phyloP scores from a whole-genome alignment of 2,329 filamentous ascomycete species.

The Acrocalymma vagum region DNA sequence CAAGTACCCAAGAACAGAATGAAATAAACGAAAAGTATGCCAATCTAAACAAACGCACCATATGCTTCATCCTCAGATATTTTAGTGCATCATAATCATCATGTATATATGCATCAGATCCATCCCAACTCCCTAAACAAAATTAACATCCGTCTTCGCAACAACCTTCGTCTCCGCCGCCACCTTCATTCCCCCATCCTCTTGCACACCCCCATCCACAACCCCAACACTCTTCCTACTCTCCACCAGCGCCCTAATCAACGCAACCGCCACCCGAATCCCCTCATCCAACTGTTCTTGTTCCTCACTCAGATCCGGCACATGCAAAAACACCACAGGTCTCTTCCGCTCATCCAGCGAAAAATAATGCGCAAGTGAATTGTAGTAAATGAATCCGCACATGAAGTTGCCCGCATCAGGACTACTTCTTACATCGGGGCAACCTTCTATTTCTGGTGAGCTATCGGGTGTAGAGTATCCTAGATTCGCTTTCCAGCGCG shows the following conservation, averaged over 20 bases:
- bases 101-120: no score
- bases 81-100: no score
- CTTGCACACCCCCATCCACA: slow-evolving; percentile 9
- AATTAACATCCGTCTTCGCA: slow-evolving; percentile 18
- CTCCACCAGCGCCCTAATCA: slow-evolving; percentile 45
- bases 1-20: no score
- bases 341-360: slow-evolving; percentile 23
- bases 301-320: slow-evolving; percentile 41
- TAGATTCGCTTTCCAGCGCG: slow-evolving; percentile 34
- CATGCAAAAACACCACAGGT: slow-evolving; percentile 47
- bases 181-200: neutral
- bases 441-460: neutral
- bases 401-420: slow-evolving; percentile 46
- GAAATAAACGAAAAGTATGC: no score
- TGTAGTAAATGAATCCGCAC: slow-evolving; percentile 48
- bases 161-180: neutral
- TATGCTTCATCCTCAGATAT: no score
- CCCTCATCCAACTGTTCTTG: slow-evolving; percentile 35
- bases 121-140: slow-evolving; percentile 15
- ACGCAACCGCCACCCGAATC: slow-evolving; percentile 36
- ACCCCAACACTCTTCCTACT: slow-evolving; percentile 32
- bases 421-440: slow-evolving; percentile 36
- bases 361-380: slow-evolving; percentile 41
- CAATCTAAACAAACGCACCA: no score
- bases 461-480: slow-evolving; percentile 10